phyloP scores from a whole-genome alignment of 805 yeast genomes.

The Brettanomyces naardenensis region DNA sequence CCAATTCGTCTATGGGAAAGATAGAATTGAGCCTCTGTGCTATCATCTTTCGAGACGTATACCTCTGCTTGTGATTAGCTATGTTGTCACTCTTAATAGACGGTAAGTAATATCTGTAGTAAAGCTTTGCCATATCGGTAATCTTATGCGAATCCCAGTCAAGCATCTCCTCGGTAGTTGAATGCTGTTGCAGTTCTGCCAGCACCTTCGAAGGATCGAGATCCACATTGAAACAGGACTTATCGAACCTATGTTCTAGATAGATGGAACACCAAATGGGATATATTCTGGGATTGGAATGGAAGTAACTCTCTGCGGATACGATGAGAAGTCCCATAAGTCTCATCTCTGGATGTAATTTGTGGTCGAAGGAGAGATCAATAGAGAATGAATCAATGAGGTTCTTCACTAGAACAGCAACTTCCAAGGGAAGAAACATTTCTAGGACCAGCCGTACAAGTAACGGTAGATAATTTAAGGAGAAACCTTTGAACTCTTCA shows the following conservation, averaged over 20 bases:
- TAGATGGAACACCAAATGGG: conserved; percentile 23
- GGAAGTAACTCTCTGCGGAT: conserved; percentile 27
- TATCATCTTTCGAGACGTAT: neutral
- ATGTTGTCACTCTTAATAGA: neutral
- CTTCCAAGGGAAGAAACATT: conserved; percentile 41
- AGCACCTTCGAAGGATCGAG: conserved; percentile 7
- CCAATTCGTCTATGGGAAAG: neutral
- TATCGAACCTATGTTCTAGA: conserved; percentile 1
- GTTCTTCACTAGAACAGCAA: conserved; percentile 30
- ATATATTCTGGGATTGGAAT: conserved; percentile 12
- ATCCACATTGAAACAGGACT: conserved; percentile 7
- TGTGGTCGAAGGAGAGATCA: conserved; percentile 6
- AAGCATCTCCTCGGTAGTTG: conserved; percentile 29
- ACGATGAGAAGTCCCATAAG: conserved; percentile 27
- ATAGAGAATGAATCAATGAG: conserved; percentile 16
- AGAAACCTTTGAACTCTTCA: conserved; percentile 4
- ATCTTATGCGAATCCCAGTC: conserved; percentile 42
- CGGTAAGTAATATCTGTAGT: conserved; percentile 24
- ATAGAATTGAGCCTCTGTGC: conserved; percentile 1
- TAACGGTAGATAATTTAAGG: conserved; percentile 30
- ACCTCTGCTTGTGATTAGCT: neutral
- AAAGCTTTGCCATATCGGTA: conserved; percentile 44
- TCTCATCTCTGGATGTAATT: conserved; percentile 31
- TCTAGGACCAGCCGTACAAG: conserved; percentile 34
- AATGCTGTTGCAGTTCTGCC: conserved; percentile 15